Conservation (phyloP, 2,329 filamentous ascomycete species). For the Venturia oleaginea region DNA sequence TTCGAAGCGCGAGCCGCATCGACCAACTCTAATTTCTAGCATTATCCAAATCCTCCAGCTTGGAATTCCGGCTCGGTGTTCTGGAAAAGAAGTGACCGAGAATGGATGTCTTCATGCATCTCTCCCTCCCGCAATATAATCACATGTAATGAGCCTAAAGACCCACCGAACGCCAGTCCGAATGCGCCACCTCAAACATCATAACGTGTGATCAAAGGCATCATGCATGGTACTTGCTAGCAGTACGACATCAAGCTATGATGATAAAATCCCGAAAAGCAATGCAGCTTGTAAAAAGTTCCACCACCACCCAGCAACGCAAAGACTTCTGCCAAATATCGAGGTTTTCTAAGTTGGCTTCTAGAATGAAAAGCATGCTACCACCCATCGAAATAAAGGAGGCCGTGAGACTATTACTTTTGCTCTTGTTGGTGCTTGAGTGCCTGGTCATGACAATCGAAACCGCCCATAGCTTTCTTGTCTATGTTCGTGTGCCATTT, state of each 20-base stretch:
- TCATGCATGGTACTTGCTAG: neutral
- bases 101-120: neutral
- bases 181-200: neutral
- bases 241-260: neutral
- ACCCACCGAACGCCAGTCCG: neutral
- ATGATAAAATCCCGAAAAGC: neutral
- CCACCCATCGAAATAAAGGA: neutral
- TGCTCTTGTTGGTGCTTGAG: neutral
- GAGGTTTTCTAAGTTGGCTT: conserved; percentile 6
- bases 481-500: neutral
- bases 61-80: neutral
- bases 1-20: neutral
- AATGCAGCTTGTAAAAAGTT: neutral
- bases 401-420: neutral
- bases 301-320: neutral
- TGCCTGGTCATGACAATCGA: neutral
- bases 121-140: neutral
- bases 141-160: neutral
- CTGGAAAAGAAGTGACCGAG: neutral
- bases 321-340: neutral
- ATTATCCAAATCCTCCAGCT: neutral
- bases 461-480: neutral
- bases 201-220: neutral
- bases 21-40: neutral
- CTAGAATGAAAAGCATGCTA: neutral